Percentiles rank a stretch among this genome's conserved stretches.
Evolutionary conservation across 805 yeast genomes (phyloP).

Genomic region (Candida golubevii): DNA sequence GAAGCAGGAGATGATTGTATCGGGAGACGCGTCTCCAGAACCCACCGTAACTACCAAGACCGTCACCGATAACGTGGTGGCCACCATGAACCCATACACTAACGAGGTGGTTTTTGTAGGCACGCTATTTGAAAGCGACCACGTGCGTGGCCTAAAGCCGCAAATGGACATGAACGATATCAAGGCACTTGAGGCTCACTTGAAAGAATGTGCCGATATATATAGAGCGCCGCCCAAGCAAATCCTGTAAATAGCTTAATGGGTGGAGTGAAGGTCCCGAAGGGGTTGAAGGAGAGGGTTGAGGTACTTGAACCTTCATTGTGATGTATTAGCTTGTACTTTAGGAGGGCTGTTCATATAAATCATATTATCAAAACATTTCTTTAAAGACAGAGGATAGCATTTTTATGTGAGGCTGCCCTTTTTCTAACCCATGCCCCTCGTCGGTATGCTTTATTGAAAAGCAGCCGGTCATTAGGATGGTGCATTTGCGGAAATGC

Average conservation of each 20-base stretch:
- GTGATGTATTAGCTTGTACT: too few relatives aligned
- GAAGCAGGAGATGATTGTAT: conserved; percentile 33
- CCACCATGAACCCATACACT: conserved; percentile 36
- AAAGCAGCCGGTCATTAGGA: too few relatives aligned
- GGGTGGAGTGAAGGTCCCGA: not conserved
- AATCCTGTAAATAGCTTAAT: conserved; percentile 12
- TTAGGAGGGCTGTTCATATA: too few relatives aligned
- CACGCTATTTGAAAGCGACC: conserved; percentile 35
- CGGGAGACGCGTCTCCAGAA: conserved; percentile 18
- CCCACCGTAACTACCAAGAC: conserved; percentile 23
- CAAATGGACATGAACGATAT: conserved; percentile 23
- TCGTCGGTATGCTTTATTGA: too few relatives aligned
- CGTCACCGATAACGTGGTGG: conserved; percentile 37
- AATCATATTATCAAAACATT: too few relatives aligned
- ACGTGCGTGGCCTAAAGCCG: conserved; percentile 35
- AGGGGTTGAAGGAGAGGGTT: too few relatives aligned
- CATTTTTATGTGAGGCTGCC: too few relatives aligned
- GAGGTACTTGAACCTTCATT: too few relatives aligned
- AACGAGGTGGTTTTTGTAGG: conserved; percentile 39
- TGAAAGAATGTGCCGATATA: conserved; percentile 35
- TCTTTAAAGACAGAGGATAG: too few relatives aligned
- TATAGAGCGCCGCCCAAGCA: conserved; percentile 33
- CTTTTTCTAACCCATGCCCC: too few relatives aligned
- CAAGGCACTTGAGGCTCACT: conserved; percentile 20
- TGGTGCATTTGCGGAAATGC: too few relatives aligned